Base-by-base conservation (phyloP, 805 yeast genomes). In the Saccharomycopsis malanga region DNA sequence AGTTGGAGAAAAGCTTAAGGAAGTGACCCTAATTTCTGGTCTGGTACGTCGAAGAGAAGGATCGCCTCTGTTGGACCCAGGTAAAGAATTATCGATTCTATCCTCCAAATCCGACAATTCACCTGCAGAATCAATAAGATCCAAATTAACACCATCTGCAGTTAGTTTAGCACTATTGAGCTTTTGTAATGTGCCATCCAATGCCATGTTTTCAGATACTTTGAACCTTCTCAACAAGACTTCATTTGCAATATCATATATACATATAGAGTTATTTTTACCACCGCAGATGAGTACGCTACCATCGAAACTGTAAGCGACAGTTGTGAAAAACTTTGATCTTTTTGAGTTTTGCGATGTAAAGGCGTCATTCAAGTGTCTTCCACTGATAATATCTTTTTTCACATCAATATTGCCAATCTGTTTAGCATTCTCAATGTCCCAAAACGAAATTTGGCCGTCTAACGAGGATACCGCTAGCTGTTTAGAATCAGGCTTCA, bases 401-500 rank as follows among this genome's bases (percentile, higher is more conserved):
- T 81, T 78, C 45, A 93, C 91, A 62, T 93, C 98, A 49, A 93
- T 82, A 46, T 80, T 73, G 53, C 88, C 89, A 2, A 76, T 70
- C 64, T 89, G 96, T 55, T 78, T 80, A 10, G 87, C 95, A 42
- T 73, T 72, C 58, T 83, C 93, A 39, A 87, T 74, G 59, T 91
- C 89, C 79, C 87, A 93, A 41, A 87, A 76, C 2, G 84, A 66
- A 15, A 93, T 71, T 61, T 86, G 87, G 4, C 98, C 98, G 62
- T 84, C 94, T 56, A 91, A 70, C 0, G 97, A 83, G 17, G 91
- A 73, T 1, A 86, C 95, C 0, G 96, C 94, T 36, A 93, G 72
- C 61, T 84, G 84, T 59, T 86, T 83, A n/a, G 95, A 86, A 60
- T 93, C 98, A 0, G 96, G 97, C 59, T 96, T 75, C 74, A 91